Conservation (phyloP, 108 stramenopile genomes). For the Aurantiochytrium sp. region DNA sequence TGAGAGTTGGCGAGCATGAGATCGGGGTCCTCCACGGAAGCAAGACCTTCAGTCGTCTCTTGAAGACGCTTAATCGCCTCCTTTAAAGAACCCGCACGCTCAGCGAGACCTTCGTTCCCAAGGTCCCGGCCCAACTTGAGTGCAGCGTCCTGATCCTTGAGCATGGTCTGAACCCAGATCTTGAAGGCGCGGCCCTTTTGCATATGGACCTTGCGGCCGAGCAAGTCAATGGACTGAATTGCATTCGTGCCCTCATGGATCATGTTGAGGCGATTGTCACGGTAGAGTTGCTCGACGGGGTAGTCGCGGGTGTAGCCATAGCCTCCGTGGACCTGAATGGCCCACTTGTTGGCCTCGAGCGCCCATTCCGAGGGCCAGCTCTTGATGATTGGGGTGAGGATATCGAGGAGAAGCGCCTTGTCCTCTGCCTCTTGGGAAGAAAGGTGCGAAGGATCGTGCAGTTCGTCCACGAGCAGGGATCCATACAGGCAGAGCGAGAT, state of each 20-base stretch:
- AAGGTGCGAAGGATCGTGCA: background rate
- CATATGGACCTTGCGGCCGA: constrained; percentile 27
- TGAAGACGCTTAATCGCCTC: background rate
- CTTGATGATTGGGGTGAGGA: constrained; percentile 29
- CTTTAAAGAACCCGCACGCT: background rate
- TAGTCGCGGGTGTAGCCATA: constrained; percentile 32
- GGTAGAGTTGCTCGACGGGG: constrained; percentile 23
- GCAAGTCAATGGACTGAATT: constrained; percentile 27
- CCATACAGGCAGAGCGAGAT: constrained; percentile 22
- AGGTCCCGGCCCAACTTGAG: background rate
- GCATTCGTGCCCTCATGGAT: constrained; percentile 33
- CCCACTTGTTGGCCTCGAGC: constrained; percentile 20
- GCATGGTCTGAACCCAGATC: background rate
- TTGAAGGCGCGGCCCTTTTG: background rate
- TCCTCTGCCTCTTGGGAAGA: background rate
- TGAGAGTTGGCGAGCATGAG: background rate
- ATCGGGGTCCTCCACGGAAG: background rate
- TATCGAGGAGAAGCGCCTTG: constrained; percentile 5
- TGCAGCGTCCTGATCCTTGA: background rate
- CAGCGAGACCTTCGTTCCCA: background rate
- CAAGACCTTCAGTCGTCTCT: background rate
- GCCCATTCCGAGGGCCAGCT: constrained; percentile 26
- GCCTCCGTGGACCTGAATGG: constrained; percentile 35
- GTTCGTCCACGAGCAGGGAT: background rate
- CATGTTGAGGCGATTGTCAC: constrained; percentile 23